Base-by-base conservation (phyloP, 768 basidiomycete genomes). In the Daedaleopsis sinensis region DNA sequence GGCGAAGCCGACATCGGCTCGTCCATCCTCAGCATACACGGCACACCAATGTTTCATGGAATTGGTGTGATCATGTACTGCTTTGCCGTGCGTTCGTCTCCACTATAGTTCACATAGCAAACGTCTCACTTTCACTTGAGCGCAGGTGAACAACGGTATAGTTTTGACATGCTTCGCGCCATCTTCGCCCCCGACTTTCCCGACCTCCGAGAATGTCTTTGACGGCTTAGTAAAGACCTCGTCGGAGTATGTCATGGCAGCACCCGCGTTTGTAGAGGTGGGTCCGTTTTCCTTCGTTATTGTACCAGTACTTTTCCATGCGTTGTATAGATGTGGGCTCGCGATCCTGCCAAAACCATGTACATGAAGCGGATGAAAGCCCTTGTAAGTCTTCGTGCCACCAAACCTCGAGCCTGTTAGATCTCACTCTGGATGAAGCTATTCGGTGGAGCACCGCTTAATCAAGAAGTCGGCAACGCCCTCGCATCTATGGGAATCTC, bases 131-230 rank as follows among this genome's bases (percentile, higher is more conserved):
- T 5, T n/a, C 37, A 38, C 39, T 47, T 18, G n/a, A 15, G 23
- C 11, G 7, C 24, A 62, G 63, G 44, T 46, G 10, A 39, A 50
- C 19, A 59, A 55, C 7, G 71, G 71, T n/a, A 35, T 59, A 21
- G 56, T 66, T 0, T 37, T 73, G 27, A 60, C 64, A 4, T n/a
- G 63, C 12, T 73, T 70, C 55, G 47, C 55, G 51, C 75, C 72
- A 2, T 36, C 21, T 11, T 58, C 56, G 6, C 71, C 71, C 1
- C 68, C 68, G 0, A 57, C 62, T 9, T 61, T 69, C 24, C 67
- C 73, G 3, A 75, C 67, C 0, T 61, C 66, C 6, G 66, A 67
- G 9, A 55, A 56, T 23, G 54, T 67, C 5, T 55, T 62, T 39
- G 50, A 62, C 12, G 61, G 57, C 9, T 52, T 62, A 1, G 23